phyloP scores from a whole-genome alignment of 2,329 filamentous ascomycete genomes.

The Colletotrichum tropicicola region DNA sequence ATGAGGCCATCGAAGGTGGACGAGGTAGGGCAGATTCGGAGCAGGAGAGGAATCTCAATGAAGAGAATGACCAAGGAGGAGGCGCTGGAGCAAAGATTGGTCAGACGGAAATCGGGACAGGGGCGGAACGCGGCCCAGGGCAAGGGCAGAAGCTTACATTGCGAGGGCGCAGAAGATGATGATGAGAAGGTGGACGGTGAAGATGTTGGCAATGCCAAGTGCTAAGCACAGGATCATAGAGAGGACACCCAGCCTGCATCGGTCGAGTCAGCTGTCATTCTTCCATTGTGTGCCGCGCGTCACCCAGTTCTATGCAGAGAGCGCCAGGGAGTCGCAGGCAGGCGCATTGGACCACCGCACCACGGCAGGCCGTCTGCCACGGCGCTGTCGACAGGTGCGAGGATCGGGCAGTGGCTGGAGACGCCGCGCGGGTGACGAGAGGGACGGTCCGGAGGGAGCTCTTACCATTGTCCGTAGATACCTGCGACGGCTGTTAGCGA shows the following conservation, averaged over 20 bases:
- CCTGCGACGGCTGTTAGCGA: constrained; percentile 56
- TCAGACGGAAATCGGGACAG: neutral
- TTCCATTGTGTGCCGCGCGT: neutral
- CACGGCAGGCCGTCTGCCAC: neutral
- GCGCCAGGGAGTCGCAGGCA: neutral
- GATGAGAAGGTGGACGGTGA: constrained; percentile 58
- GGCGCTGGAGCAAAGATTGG: constrained; percentile 56
- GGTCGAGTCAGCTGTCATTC: constrained; percentile 32
- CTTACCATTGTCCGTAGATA: constrained; percentile 81
- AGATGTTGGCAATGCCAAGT: constrained; percentile 74
- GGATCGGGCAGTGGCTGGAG: neutral
- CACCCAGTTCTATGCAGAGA: neutral
- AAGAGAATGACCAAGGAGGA: constrained; percentile 82
- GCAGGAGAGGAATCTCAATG: constrained; percentile 90
- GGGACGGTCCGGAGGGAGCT: constrained; percentile 37
- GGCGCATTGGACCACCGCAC: neutral
- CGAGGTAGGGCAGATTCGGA: constrained; percentile 97
- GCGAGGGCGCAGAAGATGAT: constrained; percentile 63
- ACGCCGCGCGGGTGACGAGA: neutral
- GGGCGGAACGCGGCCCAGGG: too few relatives aligned
- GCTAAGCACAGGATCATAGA: constrained; percentile 78
- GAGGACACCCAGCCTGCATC: constrained; percentile 71
- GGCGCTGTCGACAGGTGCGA: neutral
- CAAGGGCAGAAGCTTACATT: too few relatives aligned
- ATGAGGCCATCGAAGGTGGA: constrained; percentile 88